Conservation (phyloP, 2,329 filamentous ascomycete species). For the Fusarium bactridioides region DNA sequence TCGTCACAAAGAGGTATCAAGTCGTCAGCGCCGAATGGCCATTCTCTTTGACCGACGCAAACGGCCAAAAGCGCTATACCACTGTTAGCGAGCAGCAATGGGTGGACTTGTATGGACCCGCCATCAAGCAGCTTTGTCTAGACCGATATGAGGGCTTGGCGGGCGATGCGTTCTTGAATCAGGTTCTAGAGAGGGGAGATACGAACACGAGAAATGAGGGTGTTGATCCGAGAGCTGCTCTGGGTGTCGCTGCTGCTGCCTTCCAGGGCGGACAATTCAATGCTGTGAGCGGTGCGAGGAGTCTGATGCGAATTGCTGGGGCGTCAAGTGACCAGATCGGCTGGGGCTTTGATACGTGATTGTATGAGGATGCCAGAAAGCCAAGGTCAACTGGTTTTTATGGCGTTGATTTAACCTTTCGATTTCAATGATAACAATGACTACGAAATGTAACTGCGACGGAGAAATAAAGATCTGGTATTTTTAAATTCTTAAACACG, state of each 20-base stretch:
- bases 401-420: not conserved
- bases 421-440: too few relatives aligned
- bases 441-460: not conserved
- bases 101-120: conserved; percentile 18
- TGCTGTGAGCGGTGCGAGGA: conserved; percentile 3
- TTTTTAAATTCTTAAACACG: not conserved
- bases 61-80: conserved; percentile 19
- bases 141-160: conserved; percentile 33
- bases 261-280: conserved; percentile 27
- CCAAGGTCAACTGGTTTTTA: accelerated
- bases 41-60: conserved; percentile 5
- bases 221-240: conserved; percentile 9
- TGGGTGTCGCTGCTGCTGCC: conserved; percentile 24
- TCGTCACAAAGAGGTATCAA: conserved; percentile 28
- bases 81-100: conserved; percentile 33
- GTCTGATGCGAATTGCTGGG: conserved; percentile 22
- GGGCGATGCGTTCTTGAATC: conserved; percentile 21
- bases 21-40: conserved; percentile 30
- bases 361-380: not conserved
- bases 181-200: conserved; percentile 25
- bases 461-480: not conserved
- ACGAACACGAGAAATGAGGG: not conserved
- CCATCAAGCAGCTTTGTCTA: conserved; percentile 26
- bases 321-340: conserved; percentile 25
- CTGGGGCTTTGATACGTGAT: conserved; percentile 35